Base-by-base conservation (phyloP, 73 alveolate species). In the Urostyla sp. region DNA sequence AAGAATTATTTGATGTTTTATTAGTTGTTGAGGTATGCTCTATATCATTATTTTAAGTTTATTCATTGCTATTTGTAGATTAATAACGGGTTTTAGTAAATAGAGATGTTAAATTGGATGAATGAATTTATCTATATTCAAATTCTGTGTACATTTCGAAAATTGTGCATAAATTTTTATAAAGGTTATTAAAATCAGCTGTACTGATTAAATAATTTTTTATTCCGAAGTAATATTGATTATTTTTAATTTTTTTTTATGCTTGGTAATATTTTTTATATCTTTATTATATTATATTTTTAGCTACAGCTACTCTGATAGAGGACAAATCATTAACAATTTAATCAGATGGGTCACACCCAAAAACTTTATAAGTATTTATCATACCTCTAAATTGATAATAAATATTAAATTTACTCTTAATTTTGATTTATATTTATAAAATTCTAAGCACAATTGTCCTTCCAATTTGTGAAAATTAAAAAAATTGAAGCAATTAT, bases 321-420 rank as follows among this genome's bases (percentile, higher is more conserved):
- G 91, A 80, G 0, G 91, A 75, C 21, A 81, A n/a, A 48, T 87
- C 90, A 45, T 55, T 50, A 2, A 87, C 57, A 15, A 87, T 35
- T 28, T 73, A 57, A 45, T 87, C 95, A 31, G 72, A 69, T 43
- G 86, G 50, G 61, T 87, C 95, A 57, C 59, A 35, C 13, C 88
- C 88, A 67, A 80, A n/a, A 10, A 87, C 73, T 45, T 87, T 87
- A 44, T 87, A 82, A 46, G 88, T 56, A 16, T 69, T 44, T 69
- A 77, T 0, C 1, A 63, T 63, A 26, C 44, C 79, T 60, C 79
- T 43, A 24, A 63, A 63, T 21, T 63, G 37, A 10, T 43, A 44
- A 87, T 81, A 49, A 35, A 16, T 13, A 8, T 13, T 21, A 31
- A 75, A 21, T 75, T 31, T 20, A 56, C 24, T 13, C 51, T 32